Percentiles rank a stretch among this genome's conserved stretches.
Evolutionary conservation across 2,329 filamentous ascomycete species (phyloP).

Genomic region (Clonostachys chloroleuca): DNA sequence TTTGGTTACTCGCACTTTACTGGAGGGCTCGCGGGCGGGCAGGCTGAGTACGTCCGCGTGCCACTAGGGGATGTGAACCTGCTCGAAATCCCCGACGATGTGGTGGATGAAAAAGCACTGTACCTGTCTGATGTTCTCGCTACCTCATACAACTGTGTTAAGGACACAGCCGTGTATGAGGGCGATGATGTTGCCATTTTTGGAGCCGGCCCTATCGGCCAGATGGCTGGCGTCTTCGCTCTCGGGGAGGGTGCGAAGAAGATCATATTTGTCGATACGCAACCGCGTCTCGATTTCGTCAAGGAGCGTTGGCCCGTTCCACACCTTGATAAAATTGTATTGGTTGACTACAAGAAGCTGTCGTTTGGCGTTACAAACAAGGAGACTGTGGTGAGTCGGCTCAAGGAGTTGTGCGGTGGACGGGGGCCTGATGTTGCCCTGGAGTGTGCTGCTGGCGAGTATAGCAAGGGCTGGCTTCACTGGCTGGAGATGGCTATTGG

Average conservation of each 20-base stretch:
- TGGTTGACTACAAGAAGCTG: constrained; percentile 62
- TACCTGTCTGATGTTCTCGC: constrained; percentile 77
- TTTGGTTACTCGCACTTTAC: constrained; percentile 77
- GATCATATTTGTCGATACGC: constrained; percentile 77
- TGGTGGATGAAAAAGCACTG: constrained; percentile 78
- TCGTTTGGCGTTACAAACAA: constrained; percentile 52
- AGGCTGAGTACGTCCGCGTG: constrained; percentile 82
- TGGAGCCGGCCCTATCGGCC: constrained; percentile 81
- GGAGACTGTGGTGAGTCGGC: constrained; percentile 61
- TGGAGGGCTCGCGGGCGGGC: constrained; percentile 81
- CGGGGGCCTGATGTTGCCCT: constrained; percentile 72
- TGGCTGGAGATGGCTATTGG: constrained; percentile 56
- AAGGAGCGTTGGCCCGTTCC: constrained; percentile 51
- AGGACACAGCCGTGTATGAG: constrained; percentile 77
- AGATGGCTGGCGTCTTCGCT: constrained; percentile 76
- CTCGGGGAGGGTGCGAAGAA: constrained; percentile 68
- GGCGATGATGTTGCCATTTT: constrained; percentile 78
- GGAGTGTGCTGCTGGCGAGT: constrained; percentile 61
- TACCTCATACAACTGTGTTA: constrained; percentile 78
- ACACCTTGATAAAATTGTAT: constrained; percentile 52
- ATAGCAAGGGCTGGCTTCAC: constrained; percentile 57
- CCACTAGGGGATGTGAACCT: constrained; percentile 79
- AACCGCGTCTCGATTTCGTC: constrained; percentile 64
- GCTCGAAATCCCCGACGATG: constrained; percentile 69
- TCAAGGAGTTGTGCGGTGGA: constrained; percentile 70